Base-by-base conservation (phyloP, 208 protist species). In the Leishmania major region DNA sequence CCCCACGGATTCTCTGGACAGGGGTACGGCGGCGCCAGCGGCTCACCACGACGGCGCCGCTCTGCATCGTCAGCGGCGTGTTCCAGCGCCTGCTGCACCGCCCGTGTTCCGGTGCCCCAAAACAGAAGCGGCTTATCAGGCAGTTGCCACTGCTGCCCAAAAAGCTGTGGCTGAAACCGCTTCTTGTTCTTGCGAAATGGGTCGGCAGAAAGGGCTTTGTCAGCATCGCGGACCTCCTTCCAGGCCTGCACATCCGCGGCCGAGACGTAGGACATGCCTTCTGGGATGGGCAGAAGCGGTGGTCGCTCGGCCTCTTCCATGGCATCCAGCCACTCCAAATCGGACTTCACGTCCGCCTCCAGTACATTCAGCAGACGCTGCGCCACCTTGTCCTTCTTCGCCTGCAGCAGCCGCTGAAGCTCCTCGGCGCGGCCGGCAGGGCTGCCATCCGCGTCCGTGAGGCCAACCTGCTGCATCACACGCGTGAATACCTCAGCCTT, bases 1-100 rank as follows among this genome's bases (percentile, higher is more conserved):
- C 93, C 93, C 93, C 93, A 96, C 37, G 93, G 93, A 75, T 96
- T 96, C 85, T 94, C 93, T 5, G 93, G 81, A 57, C 93, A 96
- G 17, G 93, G 93, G 70, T 96, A 96, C 31, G 93, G 93, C 72
- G 93, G 93, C 13, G 86, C 88, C 25, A 96, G 88, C 19, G 87
- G 86, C 82, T 88, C 86, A 19, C 88, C 88, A 67, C 83, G 81
- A 1, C 91, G 89, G 35, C 84, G 84, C 62, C 86, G 87, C 80
- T 94, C 89, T 11, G 94, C 94, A 69, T 95, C 92, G 64, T 90
- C 91, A 31, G 94, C 92, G n/a, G 91, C 94, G 81, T 96, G 90
- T 83, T 89, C 83, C 71, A 97, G 83, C n/a, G 92, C 94, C 85
- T 97, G 94, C 86, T 97, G 92, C 71, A 97, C 92, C 40, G 92